Percentiles rank a stretch among this genome's conserved stretches.
Conservation (phyloP, 2,329 filamentous ascomycete species). For the Pezicula carpinea region DNA sequence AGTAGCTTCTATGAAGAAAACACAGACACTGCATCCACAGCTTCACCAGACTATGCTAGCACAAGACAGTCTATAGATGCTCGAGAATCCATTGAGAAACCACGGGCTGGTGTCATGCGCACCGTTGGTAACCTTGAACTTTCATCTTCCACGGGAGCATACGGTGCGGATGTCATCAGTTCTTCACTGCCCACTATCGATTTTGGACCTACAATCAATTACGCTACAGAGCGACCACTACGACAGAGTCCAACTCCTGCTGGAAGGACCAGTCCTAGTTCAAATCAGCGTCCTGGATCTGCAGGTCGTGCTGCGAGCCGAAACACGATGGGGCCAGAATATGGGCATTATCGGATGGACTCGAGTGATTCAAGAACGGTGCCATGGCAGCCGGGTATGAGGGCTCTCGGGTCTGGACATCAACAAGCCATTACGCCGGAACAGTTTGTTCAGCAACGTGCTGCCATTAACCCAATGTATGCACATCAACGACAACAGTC, state of each 20-base stretch:
- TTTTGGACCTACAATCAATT: constrained; percentile 80
- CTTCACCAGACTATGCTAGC: constrained; percentile 75
- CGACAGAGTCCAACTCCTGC: constrained; percentile 7
- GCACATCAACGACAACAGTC: constrained; percentile 53
- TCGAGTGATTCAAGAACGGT: constrained; percentile 60
- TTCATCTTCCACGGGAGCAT: constrained; percentile 3
- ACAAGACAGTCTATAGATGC: constrained; percentile 32
- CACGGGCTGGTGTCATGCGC: constrained; percentile 74
- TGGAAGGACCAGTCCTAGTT: not conserved
- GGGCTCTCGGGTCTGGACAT: constrained; percentile 42
- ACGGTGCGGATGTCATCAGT: constrained; percentile 36
- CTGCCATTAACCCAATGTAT: constrained; percentile 52
- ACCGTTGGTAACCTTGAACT: constrained; percentile 54
- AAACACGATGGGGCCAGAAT: constrained; percentile 31
- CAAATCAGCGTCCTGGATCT: not conserved
- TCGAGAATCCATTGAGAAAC: constrained; percentile 53
- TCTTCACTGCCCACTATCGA: constrained; percentile 64
- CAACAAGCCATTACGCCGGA: constrained; percentile 60
- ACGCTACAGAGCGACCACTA: constrained; percentile 31
- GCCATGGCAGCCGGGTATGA: constrained; percentile 73
- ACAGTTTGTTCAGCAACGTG: constrained; percentile 78
- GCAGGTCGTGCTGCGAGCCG: constrained; percentile 35
- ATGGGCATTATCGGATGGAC: constrained; percentile 39
- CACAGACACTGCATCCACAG: constrained; percentile 50
- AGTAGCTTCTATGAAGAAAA: constrained; percentile 50